A percentile compares a stretch with the other conserved stretches of the same genome.
phyloP scores from a whole-genome alignment of 2,329 filamentous ascomycete species.

The Aspergillus pseudonomiae region DNA sequence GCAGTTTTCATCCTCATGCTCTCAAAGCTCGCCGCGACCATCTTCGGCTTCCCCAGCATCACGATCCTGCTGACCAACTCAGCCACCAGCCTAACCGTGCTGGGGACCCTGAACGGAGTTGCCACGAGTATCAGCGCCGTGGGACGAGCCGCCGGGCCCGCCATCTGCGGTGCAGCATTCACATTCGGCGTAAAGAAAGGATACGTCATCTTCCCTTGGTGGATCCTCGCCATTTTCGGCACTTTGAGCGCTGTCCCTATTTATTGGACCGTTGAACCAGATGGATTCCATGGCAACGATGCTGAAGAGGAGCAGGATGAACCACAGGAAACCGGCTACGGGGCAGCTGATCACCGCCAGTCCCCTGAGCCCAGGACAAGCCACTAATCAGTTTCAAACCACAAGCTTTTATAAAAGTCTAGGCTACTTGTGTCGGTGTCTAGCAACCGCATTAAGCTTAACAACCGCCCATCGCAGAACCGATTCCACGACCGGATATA shows the following conservation, averaged over 20 bases:
- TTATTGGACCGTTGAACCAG: constrained; percentile 73
- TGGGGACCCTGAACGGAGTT: constrained; percentile 89
- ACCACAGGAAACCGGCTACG: constrained; percentile 13
- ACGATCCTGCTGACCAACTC: constrained; percentile 92
- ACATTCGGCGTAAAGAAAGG: constrained; percentile 74
- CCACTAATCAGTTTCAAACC: not conserved
- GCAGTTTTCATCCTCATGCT: constrained; percentile 69
- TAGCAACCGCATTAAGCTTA: not conserved
- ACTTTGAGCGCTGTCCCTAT: constrained; percentile 70
- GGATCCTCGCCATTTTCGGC: constrained; percentile 69
- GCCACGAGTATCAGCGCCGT: constrained; percentile 81
- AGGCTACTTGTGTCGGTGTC: not conserved
- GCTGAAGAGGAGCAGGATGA: constrained; percentile 33
- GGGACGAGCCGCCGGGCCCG: constrained; percentile 78
- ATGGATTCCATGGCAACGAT: constrained; percentile 60
- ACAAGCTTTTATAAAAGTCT: not conserved
- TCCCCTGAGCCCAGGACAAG: not conserved
- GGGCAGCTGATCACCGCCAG: not conserved
- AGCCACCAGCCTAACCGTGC: constrained; percentile 70
- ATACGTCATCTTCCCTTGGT: constrained; percentile 80
- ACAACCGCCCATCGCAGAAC: not conserved
- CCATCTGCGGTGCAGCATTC: constrained; percentile 71
- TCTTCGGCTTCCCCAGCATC: constrained; percentile 85
- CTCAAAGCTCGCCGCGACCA: constrained; percentile 72
- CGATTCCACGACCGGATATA: not conserved